Conservation (phyloP, 2,329 filamentous ascomycete genomes). For the Monilinia aucupariae region DNA sequence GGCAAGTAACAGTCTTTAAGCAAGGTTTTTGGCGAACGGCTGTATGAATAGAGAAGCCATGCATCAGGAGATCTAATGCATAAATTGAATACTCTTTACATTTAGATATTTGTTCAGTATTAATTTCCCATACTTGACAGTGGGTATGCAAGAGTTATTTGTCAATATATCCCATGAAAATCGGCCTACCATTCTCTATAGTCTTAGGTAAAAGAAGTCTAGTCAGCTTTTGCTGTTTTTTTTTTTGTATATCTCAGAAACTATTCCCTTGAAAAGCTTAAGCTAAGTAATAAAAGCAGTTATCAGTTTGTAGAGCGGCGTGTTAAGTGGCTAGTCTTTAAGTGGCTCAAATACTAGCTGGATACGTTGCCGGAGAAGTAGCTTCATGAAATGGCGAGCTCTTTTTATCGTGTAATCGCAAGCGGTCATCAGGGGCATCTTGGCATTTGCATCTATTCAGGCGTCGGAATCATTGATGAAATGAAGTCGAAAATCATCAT, state of each 20-base stretch:
- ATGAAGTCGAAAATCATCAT: too few relatives aligned
- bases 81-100: neutral
- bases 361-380: too few relatives aligned
- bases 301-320: too few relatives aligned
- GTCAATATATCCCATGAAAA: too few relatives aligned
- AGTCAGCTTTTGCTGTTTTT: neutral
- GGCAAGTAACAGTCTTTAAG: neutral
- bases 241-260: neutral
- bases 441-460: too few relatives aligned
- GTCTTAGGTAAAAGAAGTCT: neutral
- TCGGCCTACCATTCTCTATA: neutral
- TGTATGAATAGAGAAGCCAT: neutral
- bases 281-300: too few relatives aligned
- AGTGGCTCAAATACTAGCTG: too few relatives aligned
- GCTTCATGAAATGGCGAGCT: too few relatives aligned
- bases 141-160: neutral
- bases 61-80: neutral
- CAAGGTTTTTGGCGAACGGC: neutral
- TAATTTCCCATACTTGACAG: neutral
- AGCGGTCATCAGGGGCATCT: too few relatives aligned
- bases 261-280: neutral
- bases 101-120: neutral
- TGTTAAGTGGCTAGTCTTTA: too few relatives aligned
- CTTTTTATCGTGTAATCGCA: too few relatives aligned
- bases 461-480: too few relatives aligned